These are phyloP conservation scores for Phytophthora litchii DNA, from an alignment of 352 stramenopile genomes.

Conservation along the genomic window DNA sequence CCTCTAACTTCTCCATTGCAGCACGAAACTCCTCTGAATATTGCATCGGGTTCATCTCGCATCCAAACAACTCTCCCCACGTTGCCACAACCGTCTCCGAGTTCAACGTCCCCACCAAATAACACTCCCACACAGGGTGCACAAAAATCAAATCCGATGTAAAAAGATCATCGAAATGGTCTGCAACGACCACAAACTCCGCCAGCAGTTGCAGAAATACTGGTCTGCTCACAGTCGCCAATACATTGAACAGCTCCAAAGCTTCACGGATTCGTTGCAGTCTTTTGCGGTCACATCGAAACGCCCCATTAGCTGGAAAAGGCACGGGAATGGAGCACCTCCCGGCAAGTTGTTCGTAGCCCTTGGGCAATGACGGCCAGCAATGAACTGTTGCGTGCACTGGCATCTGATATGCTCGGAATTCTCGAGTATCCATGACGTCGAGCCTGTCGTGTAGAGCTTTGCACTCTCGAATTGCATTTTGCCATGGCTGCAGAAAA, in stretches of 20 bases:
- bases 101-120: conserved; percentile 14
- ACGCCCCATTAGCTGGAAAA: conserved; percentile 13
- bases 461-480: conserved; percentile 10
- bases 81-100: conserved; percentile 11
- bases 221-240: conserved; percentile 13
- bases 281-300: conserved; percentile 1
- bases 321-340: conserved; percentile 13
- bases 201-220: conserved; percentile 17
- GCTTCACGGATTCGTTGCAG: conserved; percentile 23
- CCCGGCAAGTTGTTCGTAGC: conserved; percentile 8
- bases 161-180: conserved; percentile 19
- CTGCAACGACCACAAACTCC: conserved; percentile 17
- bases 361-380: conserved; percentile 16
- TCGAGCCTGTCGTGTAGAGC: conserved; percentile 10
- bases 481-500: conserved; percentile 16
- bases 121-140: conserved; percentile 22
- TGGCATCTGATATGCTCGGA: conserved; percentile 5
- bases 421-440: conserved; percentile 5
- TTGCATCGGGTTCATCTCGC: conserved; percentile 1
- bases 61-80: conserved; percentile 16
- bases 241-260: conserved; percentile 25
- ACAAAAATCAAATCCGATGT: conserved; percentile 22
- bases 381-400: conserved; percentile 13
- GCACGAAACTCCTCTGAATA: conserved; percentile 17
- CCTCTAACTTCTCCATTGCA: conserved; percentile 17